Evolutionary conservation across 495 filamentous ascomycete species (phyloP).

Genomic region (Talaromyces trachyspermus): DNA sequence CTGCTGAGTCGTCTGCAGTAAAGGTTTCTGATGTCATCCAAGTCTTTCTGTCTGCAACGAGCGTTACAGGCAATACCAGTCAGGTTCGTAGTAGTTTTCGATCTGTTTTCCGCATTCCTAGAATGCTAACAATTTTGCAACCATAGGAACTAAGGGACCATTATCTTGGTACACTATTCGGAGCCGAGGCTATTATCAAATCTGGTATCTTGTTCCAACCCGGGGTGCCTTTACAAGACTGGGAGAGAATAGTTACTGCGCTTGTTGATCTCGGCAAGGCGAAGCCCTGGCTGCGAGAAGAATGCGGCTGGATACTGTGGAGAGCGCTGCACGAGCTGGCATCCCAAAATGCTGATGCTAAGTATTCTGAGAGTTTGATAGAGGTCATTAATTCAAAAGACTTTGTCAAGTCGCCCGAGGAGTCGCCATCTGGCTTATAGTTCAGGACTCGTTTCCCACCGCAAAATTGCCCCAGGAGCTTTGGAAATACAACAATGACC

Average conservation of each 20-base stretch:
- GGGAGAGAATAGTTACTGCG: slow-evolving; percentile 50
- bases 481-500: slow-evolving; percentile 66
- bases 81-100: no score
- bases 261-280: slow-evolving; percentile 49
- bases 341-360: slow-evolving; percentile 24
- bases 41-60: slow-evolving; percentile 62
- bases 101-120: slow-evolving; percentile 11
- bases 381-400: slow-evolving; percentile 53
- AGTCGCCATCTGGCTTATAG: slow-evolving; percentile 76
- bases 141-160: slow-evolving; percentile 76
- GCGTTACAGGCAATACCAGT: slow-evolving; percentile 52
- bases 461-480: slow-evolving; percentile 57
- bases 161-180: slow-evolving; percentile 78
- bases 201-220: slow-evolving; percentile 61
- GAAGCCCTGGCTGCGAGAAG: slow-evolving; percentile 83
- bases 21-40: slow-evolving; percentile 45
- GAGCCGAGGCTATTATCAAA: slow-evolving; percentile 74
- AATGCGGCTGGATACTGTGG: slow-evolving; percentile 68
- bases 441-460: slow-evolving; percentile 54
- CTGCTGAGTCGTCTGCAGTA: slow-evolving; percentile 29
- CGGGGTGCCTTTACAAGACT: slow-evolving; percentile 38
- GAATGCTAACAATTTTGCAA: slow-evolving; percentile 7
- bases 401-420: slow-evolving; percentile 71
- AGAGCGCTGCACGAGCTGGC: slow-evolving; percentile 38
- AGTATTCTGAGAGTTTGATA: slow-evolving; percentile 53